Evolutionary conservation across 345 rosid species (phyloP).

Genomic region (Eucalyptus curtisii): DNA sequence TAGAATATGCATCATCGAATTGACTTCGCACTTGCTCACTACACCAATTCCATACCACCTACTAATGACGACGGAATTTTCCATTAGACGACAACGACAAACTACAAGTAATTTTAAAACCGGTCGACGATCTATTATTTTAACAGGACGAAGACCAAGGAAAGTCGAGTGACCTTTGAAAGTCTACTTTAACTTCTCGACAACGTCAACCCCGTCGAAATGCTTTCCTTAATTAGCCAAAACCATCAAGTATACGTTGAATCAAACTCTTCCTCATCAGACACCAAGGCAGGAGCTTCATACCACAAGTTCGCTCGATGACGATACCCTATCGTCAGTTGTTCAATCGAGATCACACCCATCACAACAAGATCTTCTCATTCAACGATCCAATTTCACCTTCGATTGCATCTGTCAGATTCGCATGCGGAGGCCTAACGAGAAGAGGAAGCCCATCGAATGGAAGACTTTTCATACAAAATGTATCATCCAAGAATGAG

Average conservation of each 20-base stretch:
- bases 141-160: too few species aligned
- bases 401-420: background rate
- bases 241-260: too few species aligned
- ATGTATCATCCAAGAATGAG: background rate
- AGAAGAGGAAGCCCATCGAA: background rate
- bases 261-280: background rate
- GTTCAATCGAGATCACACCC: background rate
- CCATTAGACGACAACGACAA: background rate
- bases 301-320: background rate
- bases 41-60: background rate
- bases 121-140: background rate
- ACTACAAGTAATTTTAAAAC: background rate
- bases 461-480: background rate
- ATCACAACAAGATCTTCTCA: background rate
- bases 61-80: background rate
- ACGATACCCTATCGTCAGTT: background rate
- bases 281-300: background rate
- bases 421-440: background rate
- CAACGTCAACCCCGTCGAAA: background rate
- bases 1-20: background rate
- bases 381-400: background rate
- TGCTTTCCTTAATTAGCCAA: too few species aligned
- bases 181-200: background rate
- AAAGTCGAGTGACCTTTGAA: background rate
- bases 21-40: background rate